Base-by-base conservation (phyloP, 306 rosid species). In the Cicer pinnatifidum region DNA sequence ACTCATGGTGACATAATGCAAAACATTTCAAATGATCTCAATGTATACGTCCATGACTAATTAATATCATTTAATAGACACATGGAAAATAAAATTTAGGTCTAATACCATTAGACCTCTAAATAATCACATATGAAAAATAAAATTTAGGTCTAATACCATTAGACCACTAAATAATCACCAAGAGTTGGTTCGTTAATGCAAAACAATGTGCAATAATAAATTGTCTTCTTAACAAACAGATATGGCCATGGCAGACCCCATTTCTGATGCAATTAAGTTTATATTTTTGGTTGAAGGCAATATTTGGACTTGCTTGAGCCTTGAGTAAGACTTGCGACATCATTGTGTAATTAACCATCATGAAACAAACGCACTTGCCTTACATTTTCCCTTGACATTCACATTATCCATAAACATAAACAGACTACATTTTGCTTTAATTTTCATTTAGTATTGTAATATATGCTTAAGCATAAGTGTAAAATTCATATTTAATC, bases 1-100 rank as follows among this genome's bases (percentile, higher is more conserved):
- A 50, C 75, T 52, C 63, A 67, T 68, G 71, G 77, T 75, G 82
- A 84, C 85, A 78, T 10, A 83, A 80, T 74, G 82, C 82, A 76
- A 79, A 82, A 57, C 69, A 28, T 23, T 40, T 39, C 73, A 20
- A 69, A 53, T 7, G 77, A 19, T 70, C 77, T 82, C 83, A 65
- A 69, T 51, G 61, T 80, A 79, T 78, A 73, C 65, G 33, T 59
- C 78, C 73, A 64, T 61, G 79, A 76, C 78, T 61, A 67, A 79
- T 64, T 71, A 61, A 64, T 83, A 20, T 20, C 76, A 76, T 35
- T 76, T 87, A 87, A 85, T 80, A 73, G 84, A 83, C 41, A 28
- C 7, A 58, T 68, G 52, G 7, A 47, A 47, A 47, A 47, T 47
- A 7, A 47, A 47, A 47, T 11, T 8, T 44, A 11, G 48, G 33